phyloP scores from a whole-genome alignment of 148 eudicot genomes.

The Heliamphora exappendiculata region DNA sequence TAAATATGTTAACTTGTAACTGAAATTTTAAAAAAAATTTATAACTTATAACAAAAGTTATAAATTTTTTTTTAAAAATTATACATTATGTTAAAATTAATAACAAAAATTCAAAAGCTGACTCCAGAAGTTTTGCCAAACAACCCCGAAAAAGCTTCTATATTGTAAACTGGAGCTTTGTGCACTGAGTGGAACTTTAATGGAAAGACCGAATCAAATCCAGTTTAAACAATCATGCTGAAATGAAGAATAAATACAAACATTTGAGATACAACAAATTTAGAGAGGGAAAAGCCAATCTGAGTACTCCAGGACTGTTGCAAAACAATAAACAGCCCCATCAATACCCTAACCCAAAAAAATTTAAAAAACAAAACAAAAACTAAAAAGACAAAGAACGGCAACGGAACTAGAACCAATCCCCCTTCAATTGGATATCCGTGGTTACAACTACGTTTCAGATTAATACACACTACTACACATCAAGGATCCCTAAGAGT shows the following conservation, averaged over 20 bases:
- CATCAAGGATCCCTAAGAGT: not conserved
- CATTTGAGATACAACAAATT: not conserved
- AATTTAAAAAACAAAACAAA: too few species aligned
- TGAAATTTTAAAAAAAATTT: too few species aligned
- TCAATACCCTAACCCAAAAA: not conserved
- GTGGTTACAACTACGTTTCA: conserved; percentile 16
- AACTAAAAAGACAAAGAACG: not conserved
- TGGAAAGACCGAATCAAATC: not conserved
- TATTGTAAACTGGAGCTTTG: too few species aligned
- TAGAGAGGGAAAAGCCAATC: not conserved
- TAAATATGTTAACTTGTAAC: too few species aligned
- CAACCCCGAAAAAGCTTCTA: too few species aligned
- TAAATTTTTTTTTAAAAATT: too few species aligned
- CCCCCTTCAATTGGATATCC: conserved; percentile 8
- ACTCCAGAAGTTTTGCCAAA: too few species aligned
- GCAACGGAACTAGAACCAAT: not conserved
- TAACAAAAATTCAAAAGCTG: too few species aligned
- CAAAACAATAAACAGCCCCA: not conserved
- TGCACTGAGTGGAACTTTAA: too few species aligned
- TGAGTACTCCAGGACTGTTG: not conserved
- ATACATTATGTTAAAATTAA: too few species aligned
- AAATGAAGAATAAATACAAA: not conserved
- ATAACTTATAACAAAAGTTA: too few species aligned
- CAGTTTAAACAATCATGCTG: not conserved
- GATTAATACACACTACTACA: conserved; percentile 17